Evolutionary conservation across 108 stramenopile genomes (phyloP).

Genomic region (Nannochloropsis salina): DNA sequence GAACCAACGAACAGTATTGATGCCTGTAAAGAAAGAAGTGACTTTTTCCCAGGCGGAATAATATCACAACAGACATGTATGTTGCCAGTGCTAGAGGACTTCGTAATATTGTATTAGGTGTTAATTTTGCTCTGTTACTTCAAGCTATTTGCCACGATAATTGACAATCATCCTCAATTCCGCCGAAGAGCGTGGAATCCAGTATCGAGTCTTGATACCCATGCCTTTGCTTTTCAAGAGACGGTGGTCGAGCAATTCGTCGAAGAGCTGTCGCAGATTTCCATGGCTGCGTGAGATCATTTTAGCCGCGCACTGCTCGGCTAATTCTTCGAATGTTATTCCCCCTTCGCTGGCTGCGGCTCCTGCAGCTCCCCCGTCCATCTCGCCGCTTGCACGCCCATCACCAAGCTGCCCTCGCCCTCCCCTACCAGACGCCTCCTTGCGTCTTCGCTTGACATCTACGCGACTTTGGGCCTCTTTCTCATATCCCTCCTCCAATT

Average conservation of each 20-base stretch:
- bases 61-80: too few relatives aligned
- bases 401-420: background rate
- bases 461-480: background rate
- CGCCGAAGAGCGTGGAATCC: slow-evolving; percentile 12
- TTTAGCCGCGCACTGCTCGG: background rate
- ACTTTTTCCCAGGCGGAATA: too few relatives aligned
- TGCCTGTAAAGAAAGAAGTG: too few relatives aligned
- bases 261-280: background rate
- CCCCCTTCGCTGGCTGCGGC: background rate
- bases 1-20: too few relatives aligned
- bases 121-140: background rate
- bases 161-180: background rate
- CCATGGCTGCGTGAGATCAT: slow-evolving; percentile 8
- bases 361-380: background rate
- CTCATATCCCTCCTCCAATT: background rate
- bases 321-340: slow-evolving; percentile 17
- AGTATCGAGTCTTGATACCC: background rate
- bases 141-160: slow-evolving; percentile 1
- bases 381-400: background rate
- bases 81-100: too few relatives aligned
- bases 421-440: background rate
- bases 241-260: background rate
- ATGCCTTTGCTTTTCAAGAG: slow-evolving; percentile 12
- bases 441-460: background rate
- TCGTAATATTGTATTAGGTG: too few relatives aligned